Evolutionary conservation across 768 basidiomycete genomes (phyloP), one percentile per base, ranked within the genome.

Genomic region (Chlorophyllum brunneum): DNA sequence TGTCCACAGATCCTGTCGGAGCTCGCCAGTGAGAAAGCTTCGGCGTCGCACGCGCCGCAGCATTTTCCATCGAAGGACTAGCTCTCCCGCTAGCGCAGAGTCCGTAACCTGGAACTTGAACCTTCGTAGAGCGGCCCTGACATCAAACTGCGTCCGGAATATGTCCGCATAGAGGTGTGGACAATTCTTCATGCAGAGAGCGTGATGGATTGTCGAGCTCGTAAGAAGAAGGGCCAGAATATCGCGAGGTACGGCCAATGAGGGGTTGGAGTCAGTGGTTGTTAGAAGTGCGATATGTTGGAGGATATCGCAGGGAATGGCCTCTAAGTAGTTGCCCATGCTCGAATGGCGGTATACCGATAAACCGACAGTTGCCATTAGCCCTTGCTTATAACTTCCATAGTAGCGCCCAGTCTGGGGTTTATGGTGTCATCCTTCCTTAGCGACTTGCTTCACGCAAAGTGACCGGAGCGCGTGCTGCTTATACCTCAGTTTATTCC

Each of bases 81-180:
- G 68, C 58, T 85, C 81, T 16, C 58, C 54, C 20, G 81, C 75
- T 4, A 82, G 63, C 26, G 65, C 68, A 15, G 76, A 70, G 51
- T 76, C 66, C 23, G 74, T 68, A 6, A 73, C 54, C 13, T 44
- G 57, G 9, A 45, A 45, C 23, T 18, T 44, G 55, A 60, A 61
- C 34, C 67, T 61, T 24, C 67, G 60, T 24, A 51, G 42, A 37
- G 64, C 56, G 0, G 69, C 63, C 4, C 39, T 57, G 23, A 64
- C 56, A 59, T 82, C 80, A 54, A 85, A 85, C 56, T 69, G 75
- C 31, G 63, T 61, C 7, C 67, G 69, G 61, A 80, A 86, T 11
- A 85, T 71, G 56, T 67, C 66, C 33, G 81, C 81, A 59, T 82
- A 83, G 38, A 85, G 71, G 52, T 80, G 74, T 2, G 84, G 79